Conservation (phyloP, 495 filamentous ascomycete genomes). For the Chaetomidium leptoderma region DNA sequence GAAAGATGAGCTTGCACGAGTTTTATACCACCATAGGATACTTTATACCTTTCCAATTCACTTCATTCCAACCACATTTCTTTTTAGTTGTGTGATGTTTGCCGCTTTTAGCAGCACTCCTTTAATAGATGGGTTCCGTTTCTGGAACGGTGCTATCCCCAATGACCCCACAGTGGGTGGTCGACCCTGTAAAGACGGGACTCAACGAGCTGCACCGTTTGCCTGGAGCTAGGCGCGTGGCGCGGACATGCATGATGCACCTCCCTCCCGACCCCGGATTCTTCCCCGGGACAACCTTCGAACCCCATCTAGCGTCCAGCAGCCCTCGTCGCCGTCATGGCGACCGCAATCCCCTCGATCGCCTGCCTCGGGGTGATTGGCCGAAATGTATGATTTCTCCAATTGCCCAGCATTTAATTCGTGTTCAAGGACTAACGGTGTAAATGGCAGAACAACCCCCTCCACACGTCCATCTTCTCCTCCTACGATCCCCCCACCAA, state of each 20-base stretch:
- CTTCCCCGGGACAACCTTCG: background rate
- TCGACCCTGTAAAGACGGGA: no score
- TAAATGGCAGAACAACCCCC: constrained; percentile 75
- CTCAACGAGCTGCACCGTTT: no score
- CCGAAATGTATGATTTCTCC: constrained; percentile 58
- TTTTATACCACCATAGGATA: no score
- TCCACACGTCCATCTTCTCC: constrained; percentile 88
- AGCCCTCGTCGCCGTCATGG: constrained; percentile 31
- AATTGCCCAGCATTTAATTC: background rate
- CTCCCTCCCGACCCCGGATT: background rate
- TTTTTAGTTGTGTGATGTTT: background rate
- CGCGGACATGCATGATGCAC: background rate
- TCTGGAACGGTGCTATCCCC: background rate
- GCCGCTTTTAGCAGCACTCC: no score
- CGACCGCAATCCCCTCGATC: constrained; percentile 61
- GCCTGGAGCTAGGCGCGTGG: no score
- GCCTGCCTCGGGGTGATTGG: constrained; percentile 92
- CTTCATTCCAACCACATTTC: background rate
- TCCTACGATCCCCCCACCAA: constrained; percentile 50
- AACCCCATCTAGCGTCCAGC: background rate
- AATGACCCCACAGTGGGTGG: no score
- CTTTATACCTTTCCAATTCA: no score
- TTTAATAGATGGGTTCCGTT: no score
- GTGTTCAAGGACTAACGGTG: background rate
- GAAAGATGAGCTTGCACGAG: no score